phyloP scores from a whole-genome alignment of 345 rosid genomes.

The Salix exigua region DNA sequence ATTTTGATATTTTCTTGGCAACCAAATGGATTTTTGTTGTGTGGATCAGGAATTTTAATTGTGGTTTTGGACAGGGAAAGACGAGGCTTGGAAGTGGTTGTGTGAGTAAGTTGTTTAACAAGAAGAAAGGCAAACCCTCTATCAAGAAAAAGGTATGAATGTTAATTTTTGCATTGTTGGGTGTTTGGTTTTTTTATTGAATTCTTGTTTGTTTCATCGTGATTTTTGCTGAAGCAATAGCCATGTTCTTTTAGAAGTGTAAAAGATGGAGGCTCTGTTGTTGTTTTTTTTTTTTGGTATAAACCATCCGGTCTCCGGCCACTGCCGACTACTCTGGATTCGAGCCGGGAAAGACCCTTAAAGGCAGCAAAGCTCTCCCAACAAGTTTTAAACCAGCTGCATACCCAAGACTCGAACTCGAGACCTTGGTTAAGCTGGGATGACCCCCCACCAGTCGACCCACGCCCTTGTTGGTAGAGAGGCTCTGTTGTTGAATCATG shows the following conservation, averaged over 20 bases:
- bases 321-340: too few species aligned
- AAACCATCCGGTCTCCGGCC: too few species aligned
- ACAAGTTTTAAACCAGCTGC: too few species aligned
- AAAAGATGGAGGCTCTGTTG: neutral
- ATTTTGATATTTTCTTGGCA: neutral
- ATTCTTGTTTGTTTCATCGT: neutral
- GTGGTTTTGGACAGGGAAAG: conserved; percentile 43
- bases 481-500: neutral
- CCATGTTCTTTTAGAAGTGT: neutral
- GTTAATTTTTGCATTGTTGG: neutral
- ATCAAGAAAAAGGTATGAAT: conserved; percentile 47
- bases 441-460: too few species aligned
- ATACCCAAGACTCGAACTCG: too few species aligned
- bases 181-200: neutral
- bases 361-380: too few species aligned
- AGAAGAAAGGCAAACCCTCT: conserved; percentile 35
- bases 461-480: too few species aligned
- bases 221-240: neutral
- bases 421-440: too few species aligned
- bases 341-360: too few species aligned
- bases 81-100: conserved; percentile 48
- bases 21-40: neutral
- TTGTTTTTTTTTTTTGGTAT: too few species aligned
- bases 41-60: conserved; percentile 4
- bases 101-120: conserved; percentile 21